Conservation (phyloP, 225 moss, liverwort and hornwort genomes). For the Bryum argenteum region DNA sequence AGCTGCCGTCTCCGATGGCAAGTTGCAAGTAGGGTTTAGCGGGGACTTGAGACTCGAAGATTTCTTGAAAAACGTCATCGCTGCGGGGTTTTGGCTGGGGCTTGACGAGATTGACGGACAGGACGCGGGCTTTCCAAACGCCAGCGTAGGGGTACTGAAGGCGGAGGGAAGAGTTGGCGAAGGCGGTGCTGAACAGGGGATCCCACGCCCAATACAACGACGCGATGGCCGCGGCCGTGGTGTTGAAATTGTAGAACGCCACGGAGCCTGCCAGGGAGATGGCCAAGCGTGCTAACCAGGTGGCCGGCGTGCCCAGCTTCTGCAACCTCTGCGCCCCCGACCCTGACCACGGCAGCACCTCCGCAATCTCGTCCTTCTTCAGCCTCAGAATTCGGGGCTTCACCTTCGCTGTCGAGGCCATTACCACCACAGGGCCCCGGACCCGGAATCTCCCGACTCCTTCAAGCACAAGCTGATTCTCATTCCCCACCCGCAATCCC, state of each 20-base stretch:
- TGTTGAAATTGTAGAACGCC: constrained; percentile 62
- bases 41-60: constrained; percentile 58
- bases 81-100: constrained; percentile 41
- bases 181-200: constrained; percentile 65
- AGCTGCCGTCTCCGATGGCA: constrained; percentile 76
- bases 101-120: constrained; percentile 50
- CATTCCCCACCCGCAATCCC: not conserved
- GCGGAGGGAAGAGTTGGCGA: constrained; percentile 72
- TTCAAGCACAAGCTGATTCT: not conserved
- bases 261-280: constrained; percentile 69
- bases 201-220: constrained; percentile 96
- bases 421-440: constrained; percentile 21
- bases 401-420: constrained; percentile 32
- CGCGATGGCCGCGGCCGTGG: constrained; percentile 67
- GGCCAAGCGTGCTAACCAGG: constrained; percentile 69
- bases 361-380: constrained; percentile 55
- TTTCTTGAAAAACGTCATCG: constrained; percentile 45
- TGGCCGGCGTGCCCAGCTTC: constrained; percentile 69
- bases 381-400: constrained; percentile 52
- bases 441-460: not conserved
- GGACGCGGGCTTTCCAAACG: constrained; percentile 75
- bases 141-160: constrained; percentile 86
- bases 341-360: constrained; percentile 86
- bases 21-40: constrained; percentile 53
- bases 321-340: constrained; percentile 64